Evolutionary conservation across 2,329 filamentous ascomycete genomes (phyloP).

Genomic region (Podosphaera aphanis): DNA sequence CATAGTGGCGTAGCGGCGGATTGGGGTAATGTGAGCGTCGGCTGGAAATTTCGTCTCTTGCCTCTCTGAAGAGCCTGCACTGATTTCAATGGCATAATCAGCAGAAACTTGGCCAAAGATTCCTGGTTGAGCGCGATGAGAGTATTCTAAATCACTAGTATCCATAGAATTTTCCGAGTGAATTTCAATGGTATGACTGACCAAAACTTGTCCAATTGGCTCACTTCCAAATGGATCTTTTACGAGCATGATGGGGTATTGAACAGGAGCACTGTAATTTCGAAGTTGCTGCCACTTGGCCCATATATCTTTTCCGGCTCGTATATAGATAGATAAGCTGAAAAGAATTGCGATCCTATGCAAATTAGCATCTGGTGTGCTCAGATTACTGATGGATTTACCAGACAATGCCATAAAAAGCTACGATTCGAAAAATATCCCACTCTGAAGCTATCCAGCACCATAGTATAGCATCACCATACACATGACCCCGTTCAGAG

Average conservation of each 20-base stretch:
- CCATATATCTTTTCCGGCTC: conserved; percentile 44
- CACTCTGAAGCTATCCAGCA: conserved; percentile 50
- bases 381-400: conserved; percentile 16
- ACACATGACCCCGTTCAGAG: conserved; percentile 31
- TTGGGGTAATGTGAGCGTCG: conserved; percentile 2
- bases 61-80: neutral
- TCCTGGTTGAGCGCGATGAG: neutral
- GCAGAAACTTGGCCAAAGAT: neutral
- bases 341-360: conserved; percentile 33
- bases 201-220: conserved; percentile 24
- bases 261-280: conserved; percentile 23
- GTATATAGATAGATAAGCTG: conserved; percentile 41
- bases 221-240: conserved; percentile 21
- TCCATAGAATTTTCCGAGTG: neutral
- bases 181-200: conserved; percentile 19
- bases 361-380: neutral
- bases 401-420: conserved; percentile 56
- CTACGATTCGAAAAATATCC: conserved; percentile 48
- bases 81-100: conserved; percentile 2
- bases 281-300: conserved; percentile 38
- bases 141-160: neutral
- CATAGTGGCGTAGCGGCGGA: conserved; percentile 3
- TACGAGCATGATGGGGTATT: conserved; percentile 18
- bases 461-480: conserved; percentile 57
- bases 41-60: neutral